Percentiles rank a stretch among this genome's conserved stretches.
These are phyloP conservation scores for Capsella rubella DNA, from an alignment of 441 rosid species.

Conservation along the genomic window DNA sequence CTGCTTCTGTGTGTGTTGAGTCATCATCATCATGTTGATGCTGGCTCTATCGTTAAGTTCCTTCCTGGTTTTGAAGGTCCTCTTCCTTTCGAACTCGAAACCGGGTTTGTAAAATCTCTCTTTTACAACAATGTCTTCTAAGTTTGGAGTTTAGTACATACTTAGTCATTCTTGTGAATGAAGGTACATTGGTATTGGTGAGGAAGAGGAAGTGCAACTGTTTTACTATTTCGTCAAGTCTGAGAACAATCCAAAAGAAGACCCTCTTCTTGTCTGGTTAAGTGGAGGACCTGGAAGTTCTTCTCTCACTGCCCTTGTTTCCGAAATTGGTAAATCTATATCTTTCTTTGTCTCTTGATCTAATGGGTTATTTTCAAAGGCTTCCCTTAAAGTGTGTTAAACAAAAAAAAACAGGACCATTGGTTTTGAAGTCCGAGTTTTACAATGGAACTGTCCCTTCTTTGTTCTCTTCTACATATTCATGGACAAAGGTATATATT, in stretches of 20 bases:
- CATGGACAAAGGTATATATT: too few relatives aligned
- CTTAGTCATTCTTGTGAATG: background rate
- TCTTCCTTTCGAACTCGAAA: conserved; percentile 62
- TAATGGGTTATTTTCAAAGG: too few relatives aligned
- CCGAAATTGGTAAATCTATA: conserved; percentile 55
- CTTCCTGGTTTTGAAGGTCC: conserved; percentile 58
- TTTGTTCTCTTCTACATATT: too few relatives aligned
- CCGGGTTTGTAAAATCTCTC: conserved; percentile 46
- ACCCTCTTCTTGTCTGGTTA: conserved; percentile 68
- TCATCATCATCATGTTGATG: conserved; percentile 1
- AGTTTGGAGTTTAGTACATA: background rate
- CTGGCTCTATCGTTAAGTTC: conserved; percentile 38
- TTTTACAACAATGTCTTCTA: background rate
- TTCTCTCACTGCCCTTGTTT: conserved; percentile 47
- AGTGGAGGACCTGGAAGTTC: conserved; percentile 80
- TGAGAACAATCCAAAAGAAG: conserved; percentile 50
- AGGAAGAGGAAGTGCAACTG: conserved; percentile 55
- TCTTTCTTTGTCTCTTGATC: too few relatives aligned
- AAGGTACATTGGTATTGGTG: conserved; percentile 56
- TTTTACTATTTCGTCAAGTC: conserved; percentile 71
- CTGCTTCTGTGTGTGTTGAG: background rate
- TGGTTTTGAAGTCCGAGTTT: too few relatives aligned
- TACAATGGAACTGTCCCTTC: too few relatives aligned
- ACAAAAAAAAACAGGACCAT: too few relatives aligned
- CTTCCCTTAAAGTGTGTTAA: too few relatives aligned